Evolutionary conservation across 495 filamentous ascomycete genomes (phyloP).

Genomic region (Lasiosphaeria miniovina): DNA sequence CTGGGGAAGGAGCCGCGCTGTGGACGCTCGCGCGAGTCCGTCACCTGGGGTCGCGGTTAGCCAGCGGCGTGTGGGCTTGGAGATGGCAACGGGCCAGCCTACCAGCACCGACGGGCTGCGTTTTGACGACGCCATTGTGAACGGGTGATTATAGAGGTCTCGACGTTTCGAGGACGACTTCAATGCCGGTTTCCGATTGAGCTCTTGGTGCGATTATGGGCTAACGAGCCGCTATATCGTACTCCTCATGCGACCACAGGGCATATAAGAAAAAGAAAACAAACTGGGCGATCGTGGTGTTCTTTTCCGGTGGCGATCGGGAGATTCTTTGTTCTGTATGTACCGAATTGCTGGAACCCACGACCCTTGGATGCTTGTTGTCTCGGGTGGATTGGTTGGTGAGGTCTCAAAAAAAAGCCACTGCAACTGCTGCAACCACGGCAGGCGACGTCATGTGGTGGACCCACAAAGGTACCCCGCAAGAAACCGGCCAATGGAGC

Average conservation of each 20-base stretch:
- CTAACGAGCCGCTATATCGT: not conserved
- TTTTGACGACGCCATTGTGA: slow-evolving; percentile 32
- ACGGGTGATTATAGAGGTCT: too few relatives aligned
- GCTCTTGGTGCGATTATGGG: not conserved
- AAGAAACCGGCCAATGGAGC: not conserved
- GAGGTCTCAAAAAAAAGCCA: not conserved
- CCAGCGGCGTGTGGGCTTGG: not conserved
- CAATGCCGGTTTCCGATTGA: not conserved
- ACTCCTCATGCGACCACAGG: not conserved
- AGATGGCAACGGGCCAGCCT: not conserved
- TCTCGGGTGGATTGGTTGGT: not conserved
- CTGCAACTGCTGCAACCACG: slow-evolving; percentile 2
- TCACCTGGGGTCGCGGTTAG: slow-evolving; percentile 26
- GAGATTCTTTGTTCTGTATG: too few relatives aligned
- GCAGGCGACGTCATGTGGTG: slow-evolving; percentile 28
- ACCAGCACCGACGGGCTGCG: slow-evolving; percentile 37
- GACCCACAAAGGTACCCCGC: slow-evolving; percentile 5
- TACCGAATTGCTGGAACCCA: too few relatives aligned
- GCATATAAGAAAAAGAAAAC: not conserved
- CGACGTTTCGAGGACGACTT: not conserved
- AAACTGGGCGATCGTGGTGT: too few relatives aligned
- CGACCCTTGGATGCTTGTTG: too few relatives aligned
- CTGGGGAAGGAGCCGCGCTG: slow-evolving; percentile 17
- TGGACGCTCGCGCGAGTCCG: slow-evolving; percentile 35
- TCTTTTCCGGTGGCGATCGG: too few relatives aligned